Base-by-base conservation (phyloP, 1,139 yeast species). In the Taiozyma sp. region DNA sequence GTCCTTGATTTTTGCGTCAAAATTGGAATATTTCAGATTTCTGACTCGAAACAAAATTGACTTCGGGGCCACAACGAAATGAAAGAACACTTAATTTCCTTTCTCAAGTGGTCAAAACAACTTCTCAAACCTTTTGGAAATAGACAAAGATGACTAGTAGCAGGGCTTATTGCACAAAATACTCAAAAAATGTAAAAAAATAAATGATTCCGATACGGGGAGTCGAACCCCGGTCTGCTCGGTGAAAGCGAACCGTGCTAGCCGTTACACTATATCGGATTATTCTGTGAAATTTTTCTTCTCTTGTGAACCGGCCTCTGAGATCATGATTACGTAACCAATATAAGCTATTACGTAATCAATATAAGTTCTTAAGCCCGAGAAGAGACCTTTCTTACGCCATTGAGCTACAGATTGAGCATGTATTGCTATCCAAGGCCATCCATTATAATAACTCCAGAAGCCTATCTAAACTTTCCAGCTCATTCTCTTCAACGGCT, bases 221-320 rank as follows among this genome's bases (percentile, higher is more conserved):
- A 80, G 82, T 81, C 83, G 86, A 81, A 81, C 86, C 85, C 85
- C 81, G 86, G 83, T 77, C 75, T 80, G 85, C 85, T 77, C 85
- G 83, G 86, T 80, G 85, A 81, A 79, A 81, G 85, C 83, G 85
- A 77, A 80, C 85, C 84, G 85, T 81, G 86, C 82, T 81, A 81
- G 81, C 87, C 86, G 83, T 80, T 81, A 81, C 85, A 81, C 86
- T 77, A 81, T 76, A 81, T 80, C 85, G 85, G 85, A 80, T 45
- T 40, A 40, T 40, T 10, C 19, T 32, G 19, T 6, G 19, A n/a
- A 5, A 1, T 7, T 13, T 6, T 32, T 14, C 10, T 2, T 5
- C 6, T 14, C 1, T 14, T n/a, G 7, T 1, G 1, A 6, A n/a
- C 35, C 35, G 19, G 35, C 16, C 35, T 6, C 19, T 32, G 35